phyloP scores from a whole-genome alignment of 2,329 filamentous ascomycete genomes.

The Arthrobotrys iridis region DNA sequence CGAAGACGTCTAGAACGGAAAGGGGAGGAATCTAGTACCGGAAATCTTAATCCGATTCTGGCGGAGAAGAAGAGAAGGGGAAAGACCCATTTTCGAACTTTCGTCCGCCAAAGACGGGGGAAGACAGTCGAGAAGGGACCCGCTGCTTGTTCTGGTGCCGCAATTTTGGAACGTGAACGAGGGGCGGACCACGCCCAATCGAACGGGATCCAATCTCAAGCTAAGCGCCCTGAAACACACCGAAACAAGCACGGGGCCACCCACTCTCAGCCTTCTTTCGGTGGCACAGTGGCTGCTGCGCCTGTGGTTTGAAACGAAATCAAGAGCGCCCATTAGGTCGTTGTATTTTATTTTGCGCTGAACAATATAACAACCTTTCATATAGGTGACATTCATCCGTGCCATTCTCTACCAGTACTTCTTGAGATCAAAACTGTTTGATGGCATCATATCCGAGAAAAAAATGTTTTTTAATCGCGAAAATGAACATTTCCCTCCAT shows the following conservation, averaged over 20 bases:
- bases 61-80: neutral
- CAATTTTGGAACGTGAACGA: constrained; percentile 2
- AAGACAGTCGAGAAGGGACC: constrained; percentile 16
- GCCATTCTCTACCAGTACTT: neutral
- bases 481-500: too few relatives aligned
- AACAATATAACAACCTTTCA: neutral
- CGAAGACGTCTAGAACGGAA: constrained; percentile 7
- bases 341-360: constrained; percentile 8
- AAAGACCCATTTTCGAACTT: constrained; percentile 1
- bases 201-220: constrained; percentile 41
- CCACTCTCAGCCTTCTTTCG: constrained; percentile 8
- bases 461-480: too few relatives aligned
- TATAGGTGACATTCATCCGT: neutral
- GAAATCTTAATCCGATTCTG: neutral
- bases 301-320: constrained; percentile 34
- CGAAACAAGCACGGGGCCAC: constrained; percentile 31
- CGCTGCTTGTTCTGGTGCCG: neutral
- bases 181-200: constrained; percentile 12
- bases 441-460: too few relatives aligned
- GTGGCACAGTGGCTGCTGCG: constrained; percentile 45
- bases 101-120: constrained; percentile 12
- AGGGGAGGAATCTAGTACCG: neutral
- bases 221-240: constrained; percentile 54
- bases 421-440: neutral
- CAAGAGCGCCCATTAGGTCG: neutral